Evolutionary conservation across 179 eudicot genomes (phyloP).

Genomic region (Pouteria campechiana): DNA sequence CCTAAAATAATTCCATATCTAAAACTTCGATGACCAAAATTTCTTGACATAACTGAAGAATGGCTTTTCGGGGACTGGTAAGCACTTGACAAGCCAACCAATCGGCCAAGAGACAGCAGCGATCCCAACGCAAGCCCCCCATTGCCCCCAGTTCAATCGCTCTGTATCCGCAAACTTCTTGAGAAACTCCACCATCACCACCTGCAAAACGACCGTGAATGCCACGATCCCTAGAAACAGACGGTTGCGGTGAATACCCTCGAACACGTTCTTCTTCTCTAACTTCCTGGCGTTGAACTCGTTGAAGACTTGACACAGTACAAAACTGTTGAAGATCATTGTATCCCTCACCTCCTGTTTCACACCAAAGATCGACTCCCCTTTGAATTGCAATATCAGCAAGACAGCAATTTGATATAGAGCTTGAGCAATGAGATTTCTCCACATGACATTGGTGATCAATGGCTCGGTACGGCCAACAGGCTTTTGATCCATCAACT

Average conservation of each 20-base stretch:
- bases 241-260: conserved; percentile 30
- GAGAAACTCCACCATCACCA: conserved; percentile 14
- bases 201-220: conserved; percentile 19
- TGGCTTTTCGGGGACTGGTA: conserved; percentile 24
- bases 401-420: conserved; percentile 33
- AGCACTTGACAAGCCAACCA: conserved; percentile 29
- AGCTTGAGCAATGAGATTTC: conserved; percentile 40
- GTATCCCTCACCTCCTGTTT: conserved; percentile 33
- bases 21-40: too few species aligned
- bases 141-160: conserved; percentile 31
- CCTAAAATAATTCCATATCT: too few species aligned
- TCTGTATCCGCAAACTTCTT: conserved; percentile 41
- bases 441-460: conserved; percentile 42
- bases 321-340: conserved; percentile 38
- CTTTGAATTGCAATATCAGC: conserved; percentile 29
- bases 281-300: conserved; percentile 53
- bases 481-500: conserved; percentile 25
- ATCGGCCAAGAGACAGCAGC: conserved; percentile 35
- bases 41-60: conserved; percentile 7
- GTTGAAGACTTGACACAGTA: conserved; percentile 46
- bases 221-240: conserved; percentile 36
- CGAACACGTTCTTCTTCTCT: conserved; percentile 48
- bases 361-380: conserved; percentile 26
- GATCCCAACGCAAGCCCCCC: conserved; percentile 38
- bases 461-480: conserved; percentile 40